Evolutionary conservation across 371 early-diverging fungal species (phyloP).

Genomic region (Sporodiniella umbellata): DNA sequence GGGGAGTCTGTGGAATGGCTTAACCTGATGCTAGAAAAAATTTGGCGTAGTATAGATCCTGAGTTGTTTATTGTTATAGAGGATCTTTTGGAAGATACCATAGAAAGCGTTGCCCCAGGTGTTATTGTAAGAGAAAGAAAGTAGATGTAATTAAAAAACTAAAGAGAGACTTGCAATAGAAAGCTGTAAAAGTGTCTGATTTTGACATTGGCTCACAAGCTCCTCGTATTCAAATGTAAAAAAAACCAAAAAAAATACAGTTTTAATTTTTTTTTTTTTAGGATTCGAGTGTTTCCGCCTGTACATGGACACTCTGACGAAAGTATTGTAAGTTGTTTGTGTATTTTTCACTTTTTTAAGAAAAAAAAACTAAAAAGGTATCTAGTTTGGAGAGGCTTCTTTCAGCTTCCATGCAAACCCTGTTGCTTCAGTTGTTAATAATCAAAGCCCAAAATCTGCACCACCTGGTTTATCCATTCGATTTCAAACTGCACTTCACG

Average conservation of each 20-base stretch:
- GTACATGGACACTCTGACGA: constrained; percentile 40
- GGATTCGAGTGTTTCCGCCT: constrained; percentile 44
- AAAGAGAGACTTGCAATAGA: too few relatives aligned
- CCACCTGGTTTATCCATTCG: constrained; percentile 37
- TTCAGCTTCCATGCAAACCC: constrained; percentile 47
- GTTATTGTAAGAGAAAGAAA: constrained; percentile 28
- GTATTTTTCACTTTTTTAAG: too few relatives aligned
- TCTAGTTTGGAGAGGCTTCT: constrained; percentile 42
- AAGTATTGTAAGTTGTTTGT: constrained; percentile 31
- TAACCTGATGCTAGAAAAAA: constrained; percentile 39
- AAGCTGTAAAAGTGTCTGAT: constrained; percentile 35
- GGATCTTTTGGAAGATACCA: constrained; percentile 35
- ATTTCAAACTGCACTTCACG: constrained; percentile 25
- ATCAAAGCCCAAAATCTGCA: constrained; percentile 19
- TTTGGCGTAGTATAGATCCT: constrained; percentile 44
- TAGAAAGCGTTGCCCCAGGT: constrained; percentile 27
- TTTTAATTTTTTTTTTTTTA: constrained; percentile 7
- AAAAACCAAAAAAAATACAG: too few relatives aligned
- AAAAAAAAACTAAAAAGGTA: too few relatives aligned
- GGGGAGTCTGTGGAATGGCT: constrained; percentile 48
- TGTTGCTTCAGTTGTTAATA: constrained; percentile 25
- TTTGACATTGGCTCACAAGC: constrained; percentile 47
- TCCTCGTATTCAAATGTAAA: constrained; percentile 42
- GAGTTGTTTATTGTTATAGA: constrained; percentile 30
- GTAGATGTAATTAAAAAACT: too few relatives aligned